These are phyloP conservation scores for Alternaria alternata DNA, from an alignment of 2,329 filamentous ascomycete species.

Conservation along the genomic window DNA sequence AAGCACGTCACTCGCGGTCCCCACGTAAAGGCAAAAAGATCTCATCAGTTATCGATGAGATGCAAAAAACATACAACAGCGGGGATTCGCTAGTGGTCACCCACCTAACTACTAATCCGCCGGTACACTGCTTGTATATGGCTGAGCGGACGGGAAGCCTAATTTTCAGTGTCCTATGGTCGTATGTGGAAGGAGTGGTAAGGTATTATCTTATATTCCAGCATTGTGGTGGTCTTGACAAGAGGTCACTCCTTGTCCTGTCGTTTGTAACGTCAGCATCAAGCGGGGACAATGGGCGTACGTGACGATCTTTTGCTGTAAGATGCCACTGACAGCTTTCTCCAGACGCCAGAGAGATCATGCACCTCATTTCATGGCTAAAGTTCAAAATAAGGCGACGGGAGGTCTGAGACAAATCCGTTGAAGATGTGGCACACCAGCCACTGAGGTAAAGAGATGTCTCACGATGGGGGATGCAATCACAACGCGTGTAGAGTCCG, in stretches of 20 bases:
- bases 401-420: conserved; percentile 36
- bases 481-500: conserved; percentile 10
- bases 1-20: too few relatives aligned
- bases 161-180: background rate
- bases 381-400: conserved; percentile 23
- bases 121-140: too few relatives aligned
- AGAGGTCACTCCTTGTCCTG: too few relatives aligned
- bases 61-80: too few relatives aligned
- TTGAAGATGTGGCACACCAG: conserved; percentile 39
- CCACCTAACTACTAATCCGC: too few relatives aligned
- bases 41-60: too few relatives aligned
- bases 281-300: background rate
- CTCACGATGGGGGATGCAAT: conserved; percentile 22
- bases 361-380: conserved; percentile 12
- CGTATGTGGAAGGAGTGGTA: background rate
- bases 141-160: background rate
- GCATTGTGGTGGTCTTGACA: accelerated
- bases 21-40: too few relatives aligned
- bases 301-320: background rate
- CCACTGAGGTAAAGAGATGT: conserved; percentile 30
- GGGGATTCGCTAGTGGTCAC: too few relatives aligned
- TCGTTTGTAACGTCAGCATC: background rate
- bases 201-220: background rate
- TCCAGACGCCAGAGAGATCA: background rate
- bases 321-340: background rate